phyloP scores from a whole-genome alignment of 768 basidiomycete genomes.

The Mycena crocata region DNA sequence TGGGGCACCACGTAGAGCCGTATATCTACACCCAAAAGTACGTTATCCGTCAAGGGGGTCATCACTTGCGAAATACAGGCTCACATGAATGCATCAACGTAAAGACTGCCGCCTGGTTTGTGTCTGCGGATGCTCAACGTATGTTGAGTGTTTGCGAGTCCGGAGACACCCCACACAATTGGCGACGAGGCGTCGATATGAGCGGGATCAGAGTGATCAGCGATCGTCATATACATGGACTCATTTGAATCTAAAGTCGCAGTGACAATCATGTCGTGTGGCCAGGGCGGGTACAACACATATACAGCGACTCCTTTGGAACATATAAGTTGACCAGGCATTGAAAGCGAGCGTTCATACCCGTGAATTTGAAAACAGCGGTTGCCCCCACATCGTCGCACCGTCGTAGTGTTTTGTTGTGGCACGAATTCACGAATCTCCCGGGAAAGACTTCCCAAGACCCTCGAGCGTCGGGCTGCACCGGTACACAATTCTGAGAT shows the following conservation, averaged over 20 bases:
- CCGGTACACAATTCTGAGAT: neutral
- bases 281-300: conserved; percentile 20
- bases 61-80: neutral
- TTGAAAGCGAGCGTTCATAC: neutral
- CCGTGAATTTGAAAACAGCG: conserved; percentile 9
- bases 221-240: neutral
- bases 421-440: conserved; percentile 14
- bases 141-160: conserved; percentile 21
- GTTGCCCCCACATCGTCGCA: conserved; percentile 12
- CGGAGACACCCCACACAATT: conserved; percentile 19
- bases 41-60: neutral
- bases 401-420: conserved; percentile 14
- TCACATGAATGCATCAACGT: conserved; percentile 16
- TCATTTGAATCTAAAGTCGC: conserved; percentile 14
- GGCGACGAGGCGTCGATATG: neutral
- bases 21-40: conserved; percentile 1
- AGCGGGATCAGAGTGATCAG: neutral
- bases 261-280: conserved; percentile 9
- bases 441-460: conserved; percentile 19
- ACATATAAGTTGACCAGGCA: neutral
- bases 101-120: neutral
- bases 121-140: conserved; percentile 10
- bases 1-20: neutral
- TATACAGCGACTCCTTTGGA: conserved; percentile 20
- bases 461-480: conserved; percentile 2